Evolutionary conservation across 306 rosid species (phyloP), one percentile per base, ranked within the genome.

Genomic region (Medicago truncatula): DNA sequence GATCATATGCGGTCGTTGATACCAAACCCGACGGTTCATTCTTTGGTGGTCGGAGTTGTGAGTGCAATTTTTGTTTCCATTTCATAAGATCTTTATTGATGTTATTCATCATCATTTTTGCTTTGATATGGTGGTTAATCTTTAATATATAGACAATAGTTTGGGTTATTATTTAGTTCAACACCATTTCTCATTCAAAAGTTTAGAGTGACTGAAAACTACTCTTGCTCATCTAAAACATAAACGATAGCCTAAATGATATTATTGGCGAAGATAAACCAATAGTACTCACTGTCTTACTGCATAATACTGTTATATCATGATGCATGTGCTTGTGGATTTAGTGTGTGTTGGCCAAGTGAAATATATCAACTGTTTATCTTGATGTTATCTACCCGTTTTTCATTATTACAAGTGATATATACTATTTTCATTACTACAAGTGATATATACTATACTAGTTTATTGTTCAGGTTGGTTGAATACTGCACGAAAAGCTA

Each of bases 11-110:
- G 44, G 80, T 82, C 41, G 68, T 86, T 74, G 93, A 87, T 81
- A 52, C 82, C 75, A 88, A 90, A 81, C 74, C 81, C 56, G 86
- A 83, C 57, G 89, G 84, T 76, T 85, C 87, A 43, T 65, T 81
- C 70, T 80, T 81, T 81, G 90, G 93, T 67, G 90, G 89, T 53
- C 85, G 85, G 70, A 88, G 87, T 76, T 82, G 99, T 92, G 88
- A 95, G 99, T 90, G 49, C 73, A 76, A 70, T 80, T 58, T 67
- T 76, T 75, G 31, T 39, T 81, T 78, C 12, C 17, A 72, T 82
- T 63, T 67, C 6, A 38, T 52, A 44, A 65, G 17, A 17, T 9
- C 44, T 71, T 67, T 36, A 44, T 76, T 34, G 67, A 53, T 41
- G 69, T 70, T 76, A 41, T 72, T 77, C 71, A 71, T 53, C 85